Base-by-base conservation (phyloP, 768 basidiomycete genomes). In the Termitomyces sp. region DNA sequence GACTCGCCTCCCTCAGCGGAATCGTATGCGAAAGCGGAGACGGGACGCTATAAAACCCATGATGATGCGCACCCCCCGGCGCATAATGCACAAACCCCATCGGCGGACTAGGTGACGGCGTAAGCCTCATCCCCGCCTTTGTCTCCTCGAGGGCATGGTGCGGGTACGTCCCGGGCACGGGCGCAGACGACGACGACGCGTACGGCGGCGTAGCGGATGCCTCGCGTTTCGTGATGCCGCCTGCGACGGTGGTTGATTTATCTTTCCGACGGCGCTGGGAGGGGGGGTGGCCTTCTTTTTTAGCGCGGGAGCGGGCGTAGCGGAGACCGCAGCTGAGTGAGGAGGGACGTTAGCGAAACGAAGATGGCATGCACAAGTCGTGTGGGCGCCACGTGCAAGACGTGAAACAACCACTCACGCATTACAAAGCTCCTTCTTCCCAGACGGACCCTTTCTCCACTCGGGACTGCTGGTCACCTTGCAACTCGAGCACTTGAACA, bases 371-470 rank as follows among this genome's bases (percentile, higher is more conserved):
- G 47, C 47, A 36, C 47, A 36, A 25, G 47, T 23, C 27, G 43
- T 48, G 50, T 15, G n/a, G n/a, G n/a, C n/a, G n/a, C n/a, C n/a
- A n/a, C 38, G 38, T 35, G 33, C 33, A 35, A 39, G 32, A 33
- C 2, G 12, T 33, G 15, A 35, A 35, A 11, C 33, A 35, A 66
- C 61, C 59, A 80, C 89, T 76, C 72, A 93, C 88, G 92, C 92
- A 74, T 94, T 94, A 68, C 92, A 94, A 25, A 94, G 77, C 68
- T 94, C 91, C 71, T 94, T 94, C 70, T 89, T 88, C 25, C 92
- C 92, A 63, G 82, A 91, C 50, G 91, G 90, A 18, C 92, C 92
- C 69, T 94, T 94, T 66, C 92, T 76, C 92, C 92, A 94, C 68
- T 94, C 92, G 0, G 92, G 92, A 64, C 91, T 93, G 7, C 80